These are phyloP conservation scores for Candida germanica DNA, from an alignment of 805 yeast genomes.

Conservation along the genomic window DNA sequence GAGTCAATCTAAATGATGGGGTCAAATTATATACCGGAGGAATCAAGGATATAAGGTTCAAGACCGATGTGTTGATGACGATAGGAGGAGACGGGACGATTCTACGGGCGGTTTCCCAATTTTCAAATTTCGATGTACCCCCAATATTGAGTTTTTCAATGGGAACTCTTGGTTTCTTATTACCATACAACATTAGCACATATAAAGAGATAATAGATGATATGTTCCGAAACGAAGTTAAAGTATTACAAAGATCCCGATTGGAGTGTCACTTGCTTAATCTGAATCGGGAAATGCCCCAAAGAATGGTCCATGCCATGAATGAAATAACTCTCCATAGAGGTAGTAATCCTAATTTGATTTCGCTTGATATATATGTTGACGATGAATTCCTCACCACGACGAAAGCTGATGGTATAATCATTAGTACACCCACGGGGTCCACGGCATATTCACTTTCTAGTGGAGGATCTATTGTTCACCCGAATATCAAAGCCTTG, in stretches of 20 bases:
- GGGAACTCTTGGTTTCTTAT: conserved; percentile 86
- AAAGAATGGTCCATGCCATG: conserved; percentile 69
- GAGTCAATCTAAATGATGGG: conserved; percentile 21
- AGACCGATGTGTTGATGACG: conserved; percentile 79
- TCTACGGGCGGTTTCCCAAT: conserved; percentile 75
- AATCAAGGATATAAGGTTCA: conserved; percentile 51
- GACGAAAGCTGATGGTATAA: conserved; percentile 89
- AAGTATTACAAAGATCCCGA: conserved; percentile 73
- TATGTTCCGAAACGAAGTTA: conserved; percentile 59
- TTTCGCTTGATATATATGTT: conserved; percentile 78
- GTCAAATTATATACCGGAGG: conserved; percentile 53
- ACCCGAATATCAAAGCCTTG: conserved; percentile 81
- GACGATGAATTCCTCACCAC: conserved; percentile 83
- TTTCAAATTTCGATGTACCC: conserved; percentile 72
- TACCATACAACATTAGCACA: conserved; percentile 78
- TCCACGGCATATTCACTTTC: conserved; percentile 89
- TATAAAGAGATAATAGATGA: conserved; percentile 57
- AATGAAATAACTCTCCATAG: conserved; percentile 87
- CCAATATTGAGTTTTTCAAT: conserved; percentile 86
- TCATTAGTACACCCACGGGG: conserved; percentile 88
- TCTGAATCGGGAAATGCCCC: conserved; percentile 6
- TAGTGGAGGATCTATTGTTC: conserved; percentile 91
- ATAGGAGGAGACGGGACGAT: conserved; percentile 98
- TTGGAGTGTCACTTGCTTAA: conserved; percentile 64
- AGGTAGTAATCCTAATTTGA: conserved; percentile 82